Conservation (phyloP, 75 land plant genomes). For the Sequoia sempervirens region DNA sequence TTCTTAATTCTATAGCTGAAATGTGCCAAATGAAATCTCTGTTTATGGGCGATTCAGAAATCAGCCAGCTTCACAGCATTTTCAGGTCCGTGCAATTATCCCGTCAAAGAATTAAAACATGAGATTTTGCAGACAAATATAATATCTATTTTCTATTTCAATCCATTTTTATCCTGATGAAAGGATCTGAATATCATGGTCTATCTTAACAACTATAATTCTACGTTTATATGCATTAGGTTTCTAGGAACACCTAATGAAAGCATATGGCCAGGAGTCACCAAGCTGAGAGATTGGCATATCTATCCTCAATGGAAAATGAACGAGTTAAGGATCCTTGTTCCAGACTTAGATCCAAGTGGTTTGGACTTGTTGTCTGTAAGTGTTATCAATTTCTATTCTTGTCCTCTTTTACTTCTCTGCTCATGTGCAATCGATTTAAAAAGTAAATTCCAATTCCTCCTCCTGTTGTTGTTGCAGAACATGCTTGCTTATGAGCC, state of each 20-base stretch:
- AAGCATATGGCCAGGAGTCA: conserved; percentile 92
- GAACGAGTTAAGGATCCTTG: conserved; percentile 38
- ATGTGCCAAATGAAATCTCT: conserved; percentile 31
- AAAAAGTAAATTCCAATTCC: neutral
- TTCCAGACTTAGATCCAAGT: conserved; percentile 52
- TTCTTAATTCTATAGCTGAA: conserved; percentile 34
- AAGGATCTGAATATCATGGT: neutral
- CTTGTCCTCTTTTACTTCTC: neutral
- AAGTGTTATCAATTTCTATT: conserved; percentile 8
- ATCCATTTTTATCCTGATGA: neutral
- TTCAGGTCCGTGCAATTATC: conserved; percentile 31
- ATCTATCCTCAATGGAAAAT: conserved; percentile 89
- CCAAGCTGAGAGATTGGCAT: conserved; percentile 78
- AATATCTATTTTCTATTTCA: too few relatives aligned
- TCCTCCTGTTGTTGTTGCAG: conserved; percentile 7
- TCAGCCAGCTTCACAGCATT: conserved; percentile 51
- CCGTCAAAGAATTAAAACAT: neutral
- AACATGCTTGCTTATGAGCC: conserved; percentile 37
- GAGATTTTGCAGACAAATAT: neutral
- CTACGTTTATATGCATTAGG: conserved; percentile 24
- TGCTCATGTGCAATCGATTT: neutral
- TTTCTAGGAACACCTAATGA: conserved; percentile 93
- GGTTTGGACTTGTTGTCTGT: conserved; percentile 74
- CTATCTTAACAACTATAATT: neutral
- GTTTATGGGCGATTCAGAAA: conserved; percentile 62